Base-by-base conservation (phyloP, 257 asterid genomes). In the Ilex aquifolium region DNA sequence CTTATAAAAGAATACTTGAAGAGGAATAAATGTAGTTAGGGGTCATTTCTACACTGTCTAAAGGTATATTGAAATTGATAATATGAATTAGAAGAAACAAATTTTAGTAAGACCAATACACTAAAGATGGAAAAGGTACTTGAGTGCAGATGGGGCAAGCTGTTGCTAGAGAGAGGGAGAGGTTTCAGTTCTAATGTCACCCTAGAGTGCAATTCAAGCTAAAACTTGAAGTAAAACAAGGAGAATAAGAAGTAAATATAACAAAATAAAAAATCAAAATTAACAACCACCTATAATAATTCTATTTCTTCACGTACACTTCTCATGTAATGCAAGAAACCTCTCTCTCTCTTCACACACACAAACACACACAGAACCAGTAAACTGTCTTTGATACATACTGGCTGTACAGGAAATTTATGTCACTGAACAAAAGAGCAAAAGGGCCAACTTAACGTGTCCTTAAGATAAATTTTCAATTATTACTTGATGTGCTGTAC, bases 121-220 rank as follows among this genome's bases (percentile, higher is more conserved):
- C 27, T 21, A 21, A 21, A 21, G 17, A 3, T 21, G 39, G 21
- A 46, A 10, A 36, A 30, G 48, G 17, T 7, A 56, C 21, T 67
- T 60, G 81, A 72, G 78, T 68, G 72, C 59, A 66, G 67, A 73
- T 66, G 69, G 73, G 76, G 72, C 63, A 66, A 73, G 66, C 69
- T 59, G 51, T 55, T 42, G 21, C 62, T 49, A 51, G 13, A 54
- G 64, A 49, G 32, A 58, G 67, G 27, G 31, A 27, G 30, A 12
- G 66, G 49, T 21, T 59, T 50, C 61, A 40, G 73, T 27, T 69
- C 73, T 30, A 29, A 49, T 64, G 73, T 69, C 73, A 54, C 73
- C 63, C 57, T 69, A 57, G 68, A 62, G 73, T 69, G 64, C 56
- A 31, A 32, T 31, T 31, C 12, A 69, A 69, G 73, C 50, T 39